Percentiles rank a stretch among this genome's conserved stretches.
Conservation (phyloP, 2,329 filamentous ascomycete species). For the Clathrospora elynae region DNA sequence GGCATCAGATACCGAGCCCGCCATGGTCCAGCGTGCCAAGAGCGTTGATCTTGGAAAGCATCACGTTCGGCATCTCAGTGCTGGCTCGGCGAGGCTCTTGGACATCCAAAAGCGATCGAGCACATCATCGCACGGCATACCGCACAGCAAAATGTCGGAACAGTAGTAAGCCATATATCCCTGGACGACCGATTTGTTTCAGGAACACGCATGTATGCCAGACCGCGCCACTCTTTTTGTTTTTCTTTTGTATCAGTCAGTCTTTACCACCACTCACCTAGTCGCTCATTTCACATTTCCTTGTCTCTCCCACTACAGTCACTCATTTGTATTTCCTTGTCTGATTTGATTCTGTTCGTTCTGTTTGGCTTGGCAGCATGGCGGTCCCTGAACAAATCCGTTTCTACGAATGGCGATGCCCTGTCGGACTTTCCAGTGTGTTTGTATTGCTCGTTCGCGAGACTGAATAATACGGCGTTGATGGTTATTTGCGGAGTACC, state of each 20-base stretch:
- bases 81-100: conserved; percentile 75
- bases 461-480: conserved; percentile 38
- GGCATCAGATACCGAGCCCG: conserved; percentile 37
- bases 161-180: conserved; percentile 26
- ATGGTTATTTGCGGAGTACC: conserved; percentile 15
- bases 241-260: conserved; percentile 45
- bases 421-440: conserved; percentile 5
- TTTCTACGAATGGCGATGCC: conserved; percentile 3
- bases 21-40: conserved; percentile 64
- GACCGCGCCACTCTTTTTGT: conserved; percentile 42
- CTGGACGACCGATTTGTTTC: conserved; percentile 20
- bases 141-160: conserved; percentile 31
- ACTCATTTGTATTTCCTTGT: conserved; percentile 14
- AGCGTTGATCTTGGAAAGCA: conserved; percentile 70
- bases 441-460: conserved; percentile 6
- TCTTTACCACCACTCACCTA: conserved; percentile 33
- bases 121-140: conserved; percentile 35
- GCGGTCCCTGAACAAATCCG: conserved; percentile 13
- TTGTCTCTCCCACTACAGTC: conserved; percentile 16
- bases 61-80: conserved; percentile 74
- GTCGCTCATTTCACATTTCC: conserved; percentile 40
- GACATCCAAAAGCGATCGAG: conserved; percentile 59
- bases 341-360: conserved; percentile 15
- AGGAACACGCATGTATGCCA: conserved; percentile 36
- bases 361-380: conserved; percentile 30